Conservation (phyloP, 2,329 filamentous ascomycete genomes). For the Aspergillus novoparasiticus region DNA sequence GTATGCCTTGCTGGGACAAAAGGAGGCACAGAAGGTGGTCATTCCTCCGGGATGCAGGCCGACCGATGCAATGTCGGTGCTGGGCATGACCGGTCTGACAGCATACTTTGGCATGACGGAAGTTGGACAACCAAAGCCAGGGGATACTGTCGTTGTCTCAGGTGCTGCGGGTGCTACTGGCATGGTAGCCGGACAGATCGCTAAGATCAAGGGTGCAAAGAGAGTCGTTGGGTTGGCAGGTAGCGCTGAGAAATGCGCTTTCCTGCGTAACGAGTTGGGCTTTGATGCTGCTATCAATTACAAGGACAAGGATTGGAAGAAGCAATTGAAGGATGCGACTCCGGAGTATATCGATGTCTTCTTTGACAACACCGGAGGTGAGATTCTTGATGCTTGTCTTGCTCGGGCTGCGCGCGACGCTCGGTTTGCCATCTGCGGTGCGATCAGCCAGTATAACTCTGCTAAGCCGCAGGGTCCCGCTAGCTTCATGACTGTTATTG, state of each 20-base stretch:
- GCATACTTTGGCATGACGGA: constrained; percentile 75
- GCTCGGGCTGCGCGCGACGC: constrained; percentile 63
- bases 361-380: constrained; percentile 74
- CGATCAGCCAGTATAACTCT: constrained; percentile 70
- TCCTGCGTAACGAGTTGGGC: constrained; percentile 65
- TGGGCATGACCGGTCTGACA: constrained; percentile 70
- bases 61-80: constrained; percentile 64
- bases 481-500: constrained; percentile 46
- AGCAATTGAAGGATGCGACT: constrained; percentile 63
- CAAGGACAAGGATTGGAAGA: constrained; percentile 64
- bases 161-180: constrained; percentile 79
- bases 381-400: constrained; percentile 69
- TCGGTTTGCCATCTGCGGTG: constrained; percentile 72
- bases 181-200: constrained; percentile 75
- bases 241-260: constrained; percentile 66
- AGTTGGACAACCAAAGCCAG: constrained; percentile 67
- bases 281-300: constrained; percentile 72
- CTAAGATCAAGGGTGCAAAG: constrained; percentile 68
- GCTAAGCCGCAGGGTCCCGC: constrained; percentile 58
- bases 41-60: constrained; percentile 50
- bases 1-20: constrained; percentile 61
- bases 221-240: constrained; percentile 68
- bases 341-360: constrained; percentile 67
- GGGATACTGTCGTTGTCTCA: constrained; percentile 75
- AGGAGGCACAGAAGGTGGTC: constrained; percentile 49